Evolutionary conservation across 306 rosid genomes (phyloP).

Genomic region (Dalbergia cochinchinensis): DNA sequence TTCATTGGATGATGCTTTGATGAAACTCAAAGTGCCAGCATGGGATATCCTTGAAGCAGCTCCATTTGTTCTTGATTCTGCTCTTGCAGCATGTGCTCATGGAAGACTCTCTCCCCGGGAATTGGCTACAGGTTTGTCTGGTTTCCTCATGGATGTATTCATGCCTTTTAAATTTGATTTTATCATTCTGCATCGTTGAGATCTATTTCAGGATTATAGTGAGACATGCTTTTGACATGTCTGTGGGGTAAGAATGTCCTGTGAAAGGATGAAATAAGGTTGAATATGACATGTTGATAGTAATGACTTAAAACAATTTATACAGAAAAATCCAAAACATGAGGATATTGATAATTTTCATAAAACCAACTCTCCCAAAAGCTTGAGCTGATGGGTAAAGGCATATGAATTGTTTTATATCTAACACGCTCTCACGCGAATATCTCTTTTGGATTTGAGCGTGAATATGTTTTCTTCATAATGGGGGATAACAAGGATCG

Average conservation of each 20-base stretch:
- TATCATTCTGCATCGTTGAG: too few species aligned
- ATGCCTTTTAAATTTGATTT: neutral
- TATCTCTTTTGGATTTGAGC: too few species aligned
- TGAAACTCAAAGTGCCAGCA: slow-evolving; percentile 93
- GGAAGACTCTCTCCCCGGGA: slow-evolving; percentile 96
- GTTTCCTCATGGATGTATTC: slow-evolving; percentile 26
- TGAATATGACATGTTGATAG: slow-evolving; percentile 2
- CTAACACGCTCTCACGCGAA: too few species aligned
- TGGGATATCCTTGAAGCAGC: slow-evolving; percentile 98
- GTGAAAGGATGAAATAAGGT: slow-evolving; percentile 21
- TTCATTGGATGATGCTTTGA: slow-evolving; percentile 62
- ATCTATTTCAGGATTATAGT: slow-evolving; percentile 35
- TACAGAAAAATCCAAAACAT: neutral
- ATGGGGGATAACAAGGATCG: too few species aligned
- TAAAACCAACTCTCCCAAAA: too few species aligned
- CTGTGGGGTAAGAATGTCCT: slow-evolving; percentile 17
- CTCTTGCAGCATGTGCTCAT: slow-evolving; percentile 93
- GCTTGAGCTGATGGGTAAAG: too few species aligned
- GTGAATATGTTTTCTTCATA: too few species aligned
- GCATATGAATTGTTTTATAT: too few species aligned
- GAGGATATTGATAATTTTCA: neutral
- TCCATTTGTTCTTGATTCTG: slow-evolving; percentile 96
- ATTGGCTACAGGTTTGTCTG: slow-evolving; percentile 82
- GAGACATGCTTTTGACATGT: slow-evolving; percentile 29
- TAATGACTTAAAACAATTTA: neutral